Evolutionary conservation across 495 filamentous ascomycete species (phyloP).

Genomic region (Cairneyella variabilis): DNA sequence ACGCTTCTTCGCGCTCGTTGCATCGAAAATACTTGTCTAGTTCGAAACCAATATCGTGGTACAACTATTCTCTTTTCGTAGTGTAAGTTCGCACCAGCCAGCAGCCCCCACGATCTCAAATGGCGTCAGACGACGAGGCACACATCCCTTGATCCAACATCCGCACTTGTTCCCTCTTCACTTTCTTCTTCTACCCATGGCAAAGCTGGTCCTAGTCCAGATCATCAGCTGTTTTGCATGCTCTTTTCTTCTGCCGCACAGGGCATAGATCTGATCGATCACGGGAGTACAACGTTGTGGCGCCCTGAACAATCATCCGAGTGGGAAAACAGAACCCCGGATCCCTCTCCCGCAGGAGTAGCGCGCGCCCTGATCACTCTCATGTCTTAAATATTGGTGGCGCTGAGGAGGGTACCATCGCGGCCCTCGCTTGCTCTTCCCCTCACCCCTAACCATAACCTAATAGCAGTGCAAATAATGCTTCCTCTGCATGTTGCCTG

Average conservation of each 20-base stretch:
- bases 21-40: too few species aligned
- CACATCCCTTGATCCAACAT: neutral
- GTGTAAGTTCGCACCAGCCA: neutral
- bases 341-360: neutral
- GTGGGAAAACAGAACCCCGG: slow-evolving; percentile 3
- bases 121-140: neutral
- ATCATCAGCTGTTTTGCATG: neutral
- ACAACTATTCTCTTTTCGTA: too few species aligned
- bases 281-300: slow-evolving; percentile 15
- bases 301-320: slow-evolving; percentile 15
- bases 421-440: neutral
- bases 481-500: neutral
- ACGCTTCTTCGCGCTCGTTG: neutral
- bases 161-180: neutral
- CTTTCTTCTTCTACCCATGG: neutral
- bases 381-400: slow-evolving; percentile 23
- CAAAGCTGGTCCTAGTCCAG: neutral
- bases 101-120: neutral
- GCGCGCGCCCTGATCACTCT: slow-evolving; percentile 19
- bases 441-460: neutral
- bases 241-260: slow-evolving; percentile 10
- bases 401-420: slow-evolving; percentile 11
- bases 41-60: too few species aligned
- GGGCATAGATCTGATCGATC: slow-evolving; percentile 9
- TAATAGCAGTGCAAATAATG: neutral